Percentiles rank a stretch among this genome's conserved stretches.
Evolutionary conservation across 139 green algal genomes (phyloP).

Genomic region (Closterium sp.): DNA sequence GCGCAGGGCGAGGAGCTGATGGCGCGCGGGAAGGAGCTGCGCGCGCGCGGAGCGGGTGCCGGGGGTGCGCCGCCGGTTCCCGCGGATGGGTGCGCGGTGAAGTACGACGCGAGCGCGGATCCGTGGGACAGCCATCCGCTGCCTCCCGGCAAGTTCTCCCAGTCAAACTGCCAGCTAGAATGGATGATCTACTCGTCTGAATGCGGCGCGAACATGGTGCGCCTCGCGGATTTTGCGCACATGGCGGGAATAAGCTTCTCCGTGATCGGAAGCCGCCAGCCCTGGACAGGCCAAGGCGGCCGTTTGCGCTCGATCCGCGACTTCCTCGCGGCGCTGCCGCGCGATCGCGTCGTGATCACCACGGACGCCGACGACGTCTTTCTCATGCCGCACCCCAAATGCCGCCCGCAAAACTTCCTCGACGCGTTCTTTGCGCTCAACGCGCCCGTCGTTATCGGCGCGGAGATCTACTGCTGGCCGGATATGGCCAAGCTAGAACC

Average conservation of each 20-base stretch:
- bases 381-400: conserved; percentile 8
- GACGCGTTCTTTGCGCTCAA: not conserved
- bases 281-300: conserved; percentile 13
- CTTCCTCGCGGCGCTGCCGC: conserved; percentile 7
- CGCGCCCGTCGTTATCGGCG: not conserved
- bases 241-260: not conserved
- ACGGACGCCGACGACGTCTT: conserved; percentile 22
- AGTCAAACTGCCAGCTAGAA: not conserved
- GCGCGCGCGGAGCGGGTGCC: not conserved
- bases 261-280: conserved; percentile 2
- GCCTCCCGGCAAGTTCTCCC: not conserved
- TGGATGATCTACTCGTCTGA: conserved; percentile 19
- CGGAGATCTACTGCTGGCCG: conserved; percentile 18
- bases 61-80: too few species aligned
- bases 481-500: not conserved
- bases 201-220: conserved; percentile 17
- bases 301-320: not conserved
- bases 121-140: not conserved
- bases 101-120: not conserved
- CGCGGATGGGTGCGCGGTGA: not conserved
- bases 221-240: conserved; percentile 5
- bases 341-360: conserved; percentile 9
- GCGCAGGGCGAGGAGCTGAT: not conserved
- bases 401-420: not conserved
- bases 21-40: not conserved